Conservation (phyloP, 1,284 basidiomycete genomes). For the Rhodotorula mucilaginosa region DNA sequence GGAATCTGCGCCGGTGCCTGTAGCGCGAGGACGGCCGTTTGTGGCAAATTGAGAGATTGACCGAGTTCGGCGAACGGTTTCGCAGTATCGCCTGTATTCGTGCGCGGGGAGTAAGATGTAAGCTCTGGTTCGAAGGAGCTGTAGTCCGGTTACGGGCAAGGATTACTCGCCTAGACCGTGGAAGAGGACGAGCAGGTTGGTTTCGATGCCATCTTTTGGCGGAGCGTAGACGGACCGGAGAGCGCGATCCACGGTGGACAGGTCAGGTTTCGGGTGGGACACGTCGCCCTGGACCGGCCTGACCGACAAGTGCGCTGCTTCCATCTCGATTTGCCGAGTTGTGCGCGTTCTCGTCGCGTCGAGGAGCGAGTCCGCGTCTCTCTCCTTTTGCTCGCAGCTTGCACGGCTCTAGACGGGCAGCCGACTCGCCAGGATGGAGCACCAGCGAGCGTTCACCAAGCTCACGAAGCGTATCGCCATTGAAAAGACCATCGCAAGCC, state of each 20-base stretch:
- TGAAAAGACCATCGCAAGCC: conserved; percentile 22
- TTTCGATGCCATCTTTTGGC: conserved; percentile 43
- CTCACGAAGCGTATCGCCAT: conserved; percentile 31
- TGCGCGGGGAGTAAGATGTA: neutral
- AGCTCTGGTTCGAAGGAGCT: neutral
- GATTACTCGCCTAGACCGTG: conserved; percentile 46
- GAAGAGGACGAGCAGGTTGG: conserved; percentile 49
- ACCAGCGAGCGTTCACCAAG: conserved; percentile 17
- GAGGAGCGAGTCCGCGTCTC: neutral
- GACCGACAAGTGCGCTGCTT: conserved; percentile 4
- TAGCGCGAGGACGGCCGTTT: conserved; percentile 48
- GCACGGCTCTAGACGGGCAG: neutral
- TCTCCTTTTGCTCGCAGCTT: neutral
- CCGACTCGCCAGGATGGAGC: conserved; percentile 11
- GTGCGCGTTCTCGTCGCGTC: neutral
- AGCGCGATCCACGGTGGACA: neutral
- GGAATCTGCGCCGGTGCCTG: conserved; percentile 47
- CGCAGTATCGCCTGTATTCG: conserved; percentile 45
- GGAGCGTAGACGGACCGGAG: conserved; percentile 35
- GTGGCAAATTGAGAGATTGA: conserved; percentile 47
- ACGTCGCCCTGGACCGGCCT: neutral
- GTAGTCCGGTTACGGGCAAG: neutral
- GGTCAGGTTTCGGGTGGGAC: neutral
- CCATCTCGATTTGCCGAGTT: neutral
- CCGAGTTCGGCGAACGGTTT: conserved; percentile 46